Base-by-base conservation (phyloP, 331 rosid genomes). In the Telfairia occidentalis region DNA sequence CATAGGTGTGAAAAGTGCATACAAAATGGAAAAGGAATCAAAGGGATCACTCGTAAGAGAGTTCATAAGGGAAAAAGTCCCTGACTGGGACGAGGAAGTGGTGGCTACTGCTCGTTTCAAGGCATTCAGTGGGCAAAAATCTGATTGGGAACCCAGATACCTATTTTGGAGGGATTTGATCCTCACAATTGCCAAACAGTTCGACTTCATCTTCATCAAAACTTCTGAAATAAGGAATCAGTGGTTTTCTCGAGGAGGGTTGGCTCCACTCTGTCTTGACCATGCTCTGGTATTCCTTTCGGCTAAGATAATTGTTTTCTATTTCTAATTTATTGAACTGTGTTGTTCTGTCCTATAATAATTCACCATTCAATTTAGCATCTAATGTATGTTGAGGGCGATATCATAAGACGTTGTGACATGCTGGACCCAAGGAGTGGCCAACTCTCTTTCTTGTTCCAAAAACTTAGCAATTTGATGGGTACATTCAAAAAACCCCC, bases 51-150 rank as follows among this genome's bases (percentile, higher is more conserved):
- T 45, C 50, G 80, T 85, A 69, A 79, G 85, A 71, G 92, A 94
- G 80, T 80, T 85, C 82, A 82, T 94, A 11, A 76, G 65, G 48
- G 77, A 85, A 35, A 84, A 86, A 78, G 88, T 94, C 10, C 15
- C 66, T 3, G 91, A 89, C 78, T 94, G 98, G 97, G 87, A 91
- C 71, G 89, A 89, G 48, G 95, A 88, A 65, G 80, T 81, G 37
- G 77, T 84, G 34, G 23, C 81, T 32, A 73, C 81, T 35, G 89
- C 92, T 46, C 85, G 98, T 65, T 94, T 94, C 89, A 94, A 91
- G 75, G 98, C 88, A 1, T 91, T 94, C 32, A 89, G 97, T 70
- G 98, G 98, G 9, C 98, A 94, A 72, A 81, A 88, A 74, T 81
- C 87, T 28, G 98, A 94, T 75, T 91, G 97, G 96, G 85, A 89